A percentile compares a stretch with the other conserved stretches of the same genome.
phyloP scores from a whole-genome alignment of 2,329 filamentous ascomycete genomes.

The Phialocephala sp. region DNA sequence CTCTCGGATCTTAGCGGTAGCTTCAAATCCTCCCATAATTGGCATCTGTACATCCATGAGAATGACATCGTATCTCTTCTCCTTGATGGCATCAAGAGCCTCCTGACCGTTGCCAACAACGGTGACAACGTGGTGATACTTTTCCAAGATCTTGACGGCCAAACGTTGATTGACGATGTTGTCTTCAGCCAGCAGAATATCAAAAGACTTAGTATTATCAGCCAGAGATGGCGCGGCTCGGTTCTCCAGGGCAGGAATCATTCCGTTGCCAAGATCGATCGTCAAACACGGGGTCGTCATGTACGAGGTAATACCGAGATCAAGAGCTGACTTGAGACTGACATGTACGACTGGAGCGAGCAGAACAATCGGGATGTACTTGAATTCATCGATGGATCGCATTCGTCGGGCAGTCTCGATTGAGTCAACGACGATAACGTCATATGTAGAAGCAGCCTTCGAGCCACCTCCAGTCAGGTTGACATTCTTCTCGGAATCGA shows the following conservation, averaged over 20 bases:
- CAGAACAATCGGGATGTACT: slow-evolving; percentile 95
- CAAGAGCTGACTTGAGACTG: slow-evolving; percentile 89
- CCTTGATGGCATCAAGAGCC: slow-evolving; percentile 89
- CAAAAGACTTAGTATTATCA: slow-evolving; percentile 93
- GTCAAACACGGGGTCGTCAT: slow-evolving; percentile 97
- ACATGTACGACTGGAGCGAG: slow-evolving; percentile 89
- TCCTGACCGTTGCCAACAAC: slow-evolving; percentile 96
- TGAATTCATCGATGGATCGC: slow-evolving; percentile 90
- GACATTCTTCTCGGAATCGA: slow-evolving; percentile 76
- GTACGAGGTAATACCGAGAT: slow-evolving; percentile 97
- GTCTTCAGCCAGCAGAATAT: slow-evolving; percentile 94
- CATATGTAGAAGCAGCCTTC: slow-evolving; percentile 62
- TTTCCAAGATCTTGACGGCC: slow-evolving; percentile 95
- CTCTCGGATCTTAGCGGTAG: slow-evolving; percentile 93
- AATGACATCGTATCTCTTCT: slow-evolving; percentile 92
- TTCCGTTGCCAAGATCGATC: slow-evolving; percentile 93
- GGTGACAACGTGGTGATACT: slow-evolving; percentile 90
- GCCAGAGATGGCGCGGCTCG: slow-evolving; percentile 88
- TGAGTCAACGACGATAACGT: slow-evolving; percentile 95
- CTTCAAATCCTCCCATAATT: slow-evolving; percentile 98
- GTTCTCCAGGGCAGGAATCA: slow-evolving; percentile 94
- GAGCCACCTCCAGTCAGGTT: slow-evolving; percentile 62
- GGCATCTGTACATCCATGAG: slow-evolving; percentile 99
- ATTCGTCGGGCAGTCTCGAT: slow-evolving; percentile 87
- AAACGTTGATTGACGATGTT: slow-evolving; percentile 97